Evolutionary conservation across 306 rosid genomes (phyloP), one percentile per base, ranked within the genome.

Genomic region (Ochetophila trinervis): DNA sequence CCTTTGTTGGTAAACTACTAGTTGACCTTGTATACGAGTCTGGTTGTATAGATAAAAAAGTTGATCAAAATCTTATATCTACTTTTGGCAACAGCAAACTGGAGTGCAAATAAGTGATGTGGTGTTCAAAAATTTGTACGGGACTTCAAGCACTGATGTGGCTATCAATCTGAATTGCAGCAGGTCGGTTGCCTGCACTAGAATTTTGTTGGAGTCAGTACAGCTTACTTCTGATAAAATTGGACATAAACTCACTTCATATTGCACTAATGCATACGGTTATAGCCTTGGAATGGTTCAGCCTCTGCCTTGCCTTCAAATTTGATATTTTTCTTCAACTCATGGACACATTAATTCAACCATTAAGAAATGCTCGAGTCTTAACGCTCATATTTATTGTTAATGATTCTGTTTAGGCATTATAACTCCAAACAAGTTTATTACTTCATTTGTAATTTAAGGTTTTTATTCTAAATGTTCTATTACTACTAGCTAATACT

Each of bases 141-240:
- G 84, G 48, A 76, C 77, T 11, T 79, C 78, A 34, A 61, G 55
- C 53, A 61, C 58, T 44, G 20, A 62, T 52, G 65, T 78, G 53
- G 83, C 83, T 17, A 49, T 78, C 22, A 78, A 63, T 53, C 75
- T 70, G 60, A 70, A 81, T 9, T 66, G 78, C 68, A 78, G 80
- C 15, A 55, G 42, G 40, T 62, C 76, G 0, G 65, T 67, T 49
- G 73, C 81, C 48, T 74, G 81, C 71, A 78, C 78, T 13, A 62
- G 70, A 18, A 63, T 78, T 67, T 15, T 68, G 55, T 10, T 74
- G 45, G 71, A 22, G 47, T 58, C 76, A 0, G 63, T 78, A 30
- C 10, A 47, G 63, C 60, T 78, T n/a, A 36, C 11, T 44, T 51
- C 70, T 11, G 76, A 55, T 30, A 58, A 45, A 19, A 24, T n/a